Percentiles rank a stretch among this genome's conserved stretches.
phyloP scores from a whole-genome alignment of 257 asterid species.

The Anisodus tanguticus region DNA sequence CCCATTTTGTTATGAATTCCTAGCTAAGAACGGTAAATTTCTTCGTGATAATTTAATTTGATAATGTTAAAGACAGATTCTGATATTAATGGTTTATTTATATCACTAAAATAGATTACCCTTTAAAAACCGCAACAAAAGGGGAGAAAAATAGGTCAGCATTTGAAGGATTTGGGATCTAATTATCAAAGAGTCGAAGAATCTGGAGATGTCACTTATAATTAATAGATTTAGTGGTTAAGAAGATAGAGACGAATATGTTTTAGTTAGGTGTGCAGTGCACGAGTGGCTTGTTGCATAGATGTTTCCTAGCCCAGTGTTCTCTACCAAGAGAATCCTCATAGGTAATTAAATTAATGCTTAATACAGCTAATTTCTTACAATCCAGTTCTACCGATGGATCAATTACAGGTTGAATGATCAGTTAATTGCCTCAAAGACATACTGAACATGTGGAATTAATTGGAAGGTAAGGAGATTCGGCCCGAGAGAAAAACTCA shows the following conservation, averaged over 20 bases:
- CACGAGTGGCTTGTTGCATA: conserved; percentile 7
- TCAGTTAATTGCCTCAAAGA: background rate
- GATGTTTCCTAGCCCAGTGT: background rate
- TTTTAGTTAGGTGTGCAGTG: background rate
- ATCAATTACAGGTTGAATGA: background rate
- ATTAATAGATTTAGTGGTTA: background rate
- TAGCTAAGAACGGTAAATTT: background rate
- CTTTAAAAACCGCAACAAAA: too few species aligned
- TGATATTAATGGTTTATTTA: too few species aligned
- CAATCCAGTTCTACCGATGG: background rate
- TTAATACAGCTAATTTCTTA: conserved; percentile 3
- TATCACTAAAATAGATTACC: too few species aligned
- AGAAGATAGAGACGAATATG: background rate
- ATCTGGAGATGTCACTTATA: background rate
- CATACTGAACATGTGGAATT: background rate
- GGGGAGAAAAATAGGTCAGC: background rate
- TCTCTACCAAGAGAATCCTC: background rate
- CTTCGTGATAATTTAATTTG: background rate
- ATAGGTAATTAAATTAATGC: background rate
- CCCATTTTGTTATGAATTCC: background rate
- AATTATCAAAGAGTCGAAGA: background rate
- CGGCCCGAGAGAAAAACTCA: too few species aligned
- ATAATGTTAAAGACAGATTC: too few species aligned
- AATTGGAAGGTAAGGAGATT: background rate
- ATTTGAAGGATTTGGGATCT: background rate